Evolutionary conservation across 2,329 filamentous ascomycete species (phyloP), one percentile per base, ranked within the genome.

Genomic region (Penicillium sp.): DNA sequence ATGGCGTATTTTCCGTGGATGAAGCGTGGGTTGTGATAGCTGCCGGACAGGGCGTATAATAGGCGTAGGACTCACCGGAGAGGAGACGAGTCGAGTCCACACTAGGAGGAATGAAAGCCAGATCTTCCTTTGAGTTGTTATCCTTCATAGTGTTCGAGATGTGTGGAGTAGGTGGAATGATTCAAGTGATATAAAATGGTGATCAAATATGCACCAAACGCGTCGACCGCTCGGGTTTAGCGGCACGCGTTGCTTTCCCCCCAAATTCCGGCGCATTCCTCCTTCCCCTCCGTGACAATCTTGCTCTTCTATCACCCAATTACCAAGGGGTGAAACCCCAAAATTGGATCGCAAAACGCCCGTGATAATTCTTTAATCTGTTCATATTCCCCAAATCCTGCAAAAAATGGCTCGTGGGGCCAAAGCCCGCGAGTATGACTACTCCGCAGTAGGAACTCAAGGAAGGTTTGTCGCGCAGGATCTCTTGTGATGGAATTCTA

Each of bases 1-100:
- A 95, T 69, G 86, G 83, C 55, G 80, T 83, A 45, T 73, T 71
- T 14, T 75, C 66, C 72, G 62, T 52, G 11, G 61, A 61, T 47
- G 68, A 63, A 21, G 77, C 63, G 59, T 78, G 66, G 1, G 80
- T 73, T 22, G 81, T 81, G 52, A 91, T 84, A n/a, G 77, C 72
- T 0, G 82, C 70, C 1, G 90, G 90, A 1, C 90, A 80, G 16
- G 84, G 79, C 0, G 89, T 90, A 78, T 87, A 90, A 75, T 92
- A 84, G 11, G 84, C 82, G 77, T 90, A 91, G 41, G 89, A 87
- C 47, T 81, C 80, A 70, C 90, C 90, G 41, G 80, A 71, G 65
- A 90, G 77, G 59, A 92, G 81, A 39, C 77, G 71, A 19, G 76
- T 54, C 46, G 71, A 69, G 74, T 88, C 77, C 65, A 93, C 82